Base-by-base conservation (phyloP, 495 filamentous ascomycete species). In the Umbilicaria muhlenbergii region DNA sequence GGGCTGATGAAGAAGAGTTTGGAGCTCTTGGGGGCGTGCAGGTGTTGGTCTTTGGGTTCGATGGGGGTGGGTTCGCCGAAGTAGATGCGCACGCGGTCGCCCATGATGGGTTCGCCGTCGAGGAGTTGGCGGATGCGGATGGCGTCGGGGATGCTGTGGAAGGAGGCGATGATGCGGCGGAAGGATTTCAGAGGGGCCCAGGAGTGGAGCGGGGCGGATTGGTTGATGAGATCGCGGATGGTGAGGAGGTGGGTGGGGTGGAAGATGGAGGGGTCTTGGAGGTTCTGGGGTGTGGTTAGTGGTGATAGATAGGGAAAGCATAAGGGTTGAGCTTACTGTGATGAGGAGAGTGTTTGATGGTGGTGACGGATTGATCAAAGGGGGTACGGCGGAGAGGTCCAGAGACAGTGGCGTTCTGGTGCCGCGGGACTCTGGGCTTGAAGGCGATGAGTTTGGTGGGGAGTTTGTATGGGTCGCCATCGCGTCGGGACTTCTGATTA, bases 1-100 rank as follows among this genome's bases (percentile, higher is more conserved):
- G 91, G 91, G 44, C 77, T 84, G 66, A 98, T 95, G 66, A 98
- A 96, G 73, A 95, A 94, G 32, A 94, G 72, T 66, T 94, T 95
- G 51, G 83, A 77, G 36, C 78, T 66, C 49, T 93, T 83, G 12
- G 91, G 91, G 1, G 86, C 78, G 33, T 80, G 70, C 5, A 98
- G 73, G 47, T 89, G 81, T 44, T 69, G 69, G 34, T 67, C 69
- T n/a, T 66, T 64, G 32, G 68, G 60, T 5, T 75, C 57, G 19
- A 80, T 64, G 18, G 78, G 79, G 3, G 83, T 92, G 28, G 68
- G 70, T 55, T 83, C 71, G 53, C 92, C 92, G 57, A 94, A 98
- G 73, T 91, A 96, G 55, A 95, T 78, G 39, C 78, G 74, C 34
- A 83, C 71, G 15, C 71, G 69, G 32, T 49, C 51, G 44, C 78